Percentiles rank a stretch among this genome's conserved stretches.
phyloP scores from a whole-genome alignment of 805 yeast genomes.

The Metschnikowia lachancei region DNA sequence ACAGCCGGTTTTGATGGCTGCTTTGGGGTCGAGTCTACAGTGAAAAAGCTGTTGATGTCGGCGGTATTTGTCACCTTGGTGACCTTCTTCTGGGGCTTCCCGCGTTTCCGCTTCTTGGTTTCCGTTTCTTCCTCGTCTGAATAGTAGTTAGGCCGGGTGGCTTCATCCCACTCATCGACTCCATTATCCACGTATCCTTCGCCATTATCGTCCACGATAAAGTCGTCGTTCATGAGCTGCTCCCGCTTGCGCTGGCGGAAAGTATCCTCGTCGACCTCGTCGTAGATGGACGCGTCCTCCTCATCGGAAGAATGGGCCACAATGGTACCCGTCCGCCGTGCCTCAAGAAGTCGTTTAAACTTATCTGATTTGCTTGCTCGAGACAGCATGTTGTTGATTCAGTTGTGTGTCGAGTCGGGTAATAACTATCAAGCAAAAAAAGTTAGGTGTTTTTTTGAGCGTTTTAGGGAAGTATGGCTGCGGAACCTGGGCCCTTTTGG shows the following conservation, averaged over 20 bases:
- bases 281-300: slow-evolving; percentile 66
- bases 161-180: slow-evolving; percentile 79
- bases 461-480: too few relatives aligned
- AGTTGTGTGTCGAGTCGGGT: not conserved
- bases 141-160: slow-evolving; percentile 47
- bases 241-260: slow-evolving; percentile 75
- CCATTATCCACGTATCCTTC: slow-evolving; percentile 94
- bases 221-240: slow-evolving; percentile 83
- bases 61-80: slow-evolving; percentile 42
- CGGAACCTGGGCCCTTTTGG: too few relatives aligned
- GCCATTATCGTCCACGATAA: slow-evolving; percentile 91
- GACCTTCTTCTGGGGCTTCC: slow-evolving; percentile 32
- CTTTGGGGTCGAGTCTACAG: slow-evolving; percentile 19
- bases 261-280: slow-evolving; percentile 79
- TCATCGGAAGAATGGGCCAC: slow-evolving; percentile 37
- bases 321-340: slow-evolving; percentile 58
- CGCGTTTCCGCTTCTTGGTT: slow-evolving; percentile 26
- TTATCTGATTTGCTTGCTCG: slow-evolving; percentile 41
- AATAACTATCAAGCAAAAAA: not conserved
- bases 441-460: not conserved
- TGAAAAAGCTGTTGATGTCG: slow-evolving; percentile 53
- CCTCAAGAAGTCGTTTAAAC: slow-evolving; percentile 60
- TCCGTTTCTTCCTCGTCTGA: slow-evolving; percentile 54
- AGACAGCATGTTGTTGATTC: slow-evolving; percentile 24
- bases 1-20: slow-evolving; percentile 26